A percentile compares a stretch with the other conserved stretches of the same genome.
Evolutionary conservation across 352 stramenopile species (phyloP).

Genomic region (Globisporangium polare): DNA sequence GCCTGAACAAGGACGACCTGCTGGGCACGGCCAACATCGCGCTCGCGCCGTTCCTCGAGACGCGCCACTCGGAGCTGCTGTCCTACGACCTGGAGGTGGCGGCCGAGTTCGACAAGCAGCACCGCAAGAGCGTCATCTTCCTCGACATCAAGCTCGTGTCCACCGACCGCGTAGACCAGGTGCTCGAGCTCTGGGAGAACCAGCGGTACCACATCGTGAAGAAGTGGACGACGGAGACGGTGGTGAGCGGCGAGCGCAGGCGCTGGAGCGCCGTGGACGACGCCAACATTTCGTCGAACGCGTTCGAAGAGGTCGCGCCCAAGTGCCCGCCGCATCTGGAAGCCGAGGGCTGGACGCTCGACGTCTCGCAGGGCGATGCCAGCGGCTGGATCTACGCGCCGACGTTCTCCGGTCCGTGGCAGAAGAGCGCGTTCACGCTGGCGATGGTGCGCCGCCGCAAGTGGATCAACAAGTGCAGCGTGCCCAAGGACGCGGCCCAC

Average conservation of each 20-base stretch:
- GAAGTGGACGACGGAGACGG: conserved; percentile 66
- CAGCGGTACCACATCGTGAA: conserved; percentile 75
- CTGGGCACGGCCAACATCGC: conserved; percentile 47
- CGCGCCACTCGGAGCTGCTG: conserved; percentile 39
- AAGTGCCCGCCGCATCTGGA: conserved; percentile 48
- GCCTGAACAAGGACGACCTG: conserved; percentile 53
- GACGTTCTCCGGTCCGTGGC: conserved; percentile 73
- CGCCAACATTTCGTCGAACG: conserved; percentile 51
- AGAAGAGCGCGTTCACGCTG: conserved; percentile 69
- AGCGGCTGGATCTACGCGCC: conserved; percentile 84
- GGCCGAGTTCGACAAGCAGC: conserved; percentile 51
- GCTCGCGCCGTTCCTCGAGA: conserved; percentile 49
- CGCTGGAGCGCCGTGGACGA: conserved; percentile 67
- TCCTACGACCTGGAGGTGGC: conserved; percentile 56
- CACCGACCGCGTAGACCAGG: conserved; percentile 49
- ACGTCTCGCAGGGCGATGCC: conserved; percentile 73
- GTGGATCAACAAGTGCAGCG: conserved; percentile 76
- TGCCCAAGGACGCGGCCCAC: conserved; percentile 12
- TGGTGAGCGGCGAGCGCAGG: conserved; percentile 58
- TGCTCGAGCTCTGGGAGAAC: conserved; percentile 84
- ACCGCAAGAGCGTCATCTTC: conserved; percentile 52
- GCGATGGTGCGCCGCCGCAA: conserved; percentile 76
- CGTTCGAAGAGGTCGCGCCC: conserved; percentile 65
- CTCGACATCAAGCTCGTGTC: conserved; percentile 53
- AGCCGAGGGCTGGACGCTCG: conserved; percentile 70